Percentiles rank a stretch among this genome's conserved stretches.
Conservation (phyloP, 1,284 basidiomycete species). For the Fistulina hepatica region DNA sequence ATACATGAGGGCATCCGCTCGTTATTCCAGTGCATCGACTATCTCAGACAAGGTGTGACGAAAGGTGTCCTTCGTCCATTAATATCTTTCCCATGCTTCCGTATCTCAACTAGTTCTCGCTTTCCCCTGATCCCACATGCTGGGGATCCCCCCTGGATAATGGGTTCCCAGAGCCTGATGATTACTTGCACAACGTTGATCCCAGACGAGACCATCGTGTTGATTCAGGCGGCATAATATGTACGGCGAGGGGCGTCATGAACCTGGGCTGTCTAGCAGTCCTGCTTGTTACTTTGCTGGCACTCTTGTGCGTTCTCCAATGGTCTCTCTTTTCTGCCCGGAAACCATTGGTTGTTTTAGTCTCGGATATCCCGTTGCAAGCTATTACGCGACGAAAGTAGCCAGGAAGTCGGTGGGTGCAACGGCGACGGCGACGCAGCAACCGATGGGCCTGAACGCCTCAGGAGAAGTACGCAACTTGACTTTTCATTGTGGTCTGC, state of each 20-base stretch:
- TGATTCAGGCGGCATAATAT: neutral
- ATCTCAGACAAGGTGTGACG: no score
- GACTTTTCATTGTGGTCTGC: conserved; percentile 4
- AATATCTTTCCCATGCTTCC: no score
- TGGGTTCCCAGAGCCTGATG: conserved; percentile 12
- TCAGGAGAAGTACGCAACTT: conserved; percentile 12
- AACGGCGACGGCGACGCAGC: neutral
- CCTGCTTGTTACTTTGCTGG: conserved; percentile 2
- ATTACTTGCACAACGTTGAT: conserved; percentile 13
- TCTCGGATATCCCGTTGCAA: neutral
- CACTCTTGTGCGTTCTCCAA: conserved; percentile 8
- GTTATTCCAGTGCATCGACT: no score
- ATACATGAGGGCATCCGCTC: no score
- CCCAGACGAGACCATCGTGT: neutral
- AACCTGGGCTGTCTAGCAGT: conserved; percentile 10
- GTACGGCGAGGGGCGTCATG: conserved; percentile 1
- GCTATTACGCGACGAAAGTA: neutral
- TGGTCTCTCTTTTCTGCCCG: neutral
- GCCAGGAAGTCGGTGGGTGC: neutral
- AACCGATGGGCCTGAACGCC: conserved; percentile 9
- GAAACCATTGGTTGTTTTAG: neutral
- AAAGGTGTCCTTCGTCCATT: no score
- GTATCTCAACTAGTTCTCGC: conserved; percentile 48
- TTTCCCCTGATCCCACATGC: conserved; percentile 56
- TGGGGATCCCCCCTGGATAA: conserved; percentile 57